Evolutionary conservation across 2,329 filamentous ascomycete species (phyloP).

Genomic region (Neonectria hederae): DNA sequence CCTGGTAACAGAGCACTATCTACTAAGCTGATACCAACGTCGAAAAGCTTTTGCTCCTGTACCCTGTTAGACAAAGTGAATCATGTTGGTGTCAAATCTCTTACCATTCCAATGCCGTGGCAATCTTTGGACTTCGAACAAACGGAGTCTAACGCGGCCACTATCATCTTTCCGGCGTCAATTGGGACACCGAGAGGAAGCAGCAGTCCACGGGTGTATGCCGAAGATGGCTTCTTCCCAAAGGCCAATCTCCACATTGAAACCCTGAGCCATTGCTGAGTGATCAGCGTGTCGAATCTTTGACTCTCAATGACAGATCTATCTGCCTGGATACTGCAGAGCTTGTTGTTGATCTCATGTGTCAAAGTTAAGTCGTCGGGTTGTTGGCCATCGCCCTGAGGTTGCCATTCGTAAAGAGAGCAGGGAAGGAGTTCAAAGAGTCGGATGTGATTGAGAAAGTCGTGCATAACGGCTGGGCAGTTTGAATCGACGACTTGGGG

Average conservation of each 20-base stretch:
- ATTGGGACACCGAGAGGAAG: slow-evolving; percentile 39
- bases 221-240: slow-evolving; percentile 38
- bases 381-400: slow-evolving; percentile 30
- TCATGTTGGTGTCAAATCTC: not conserved
- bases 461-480: slow-evolving; percentile 47
- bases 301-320: slow-evolving; percentile 46
- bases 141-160: slow-evolving; percentile 40
- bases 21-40: slow-evolving; percentile 44
- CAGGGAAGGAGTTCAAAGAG: slow-evolving; percentile 44
- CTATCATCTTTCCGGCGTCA: slow-evolving; percentile 45
- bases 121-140: slow-evolving; percentile 44
- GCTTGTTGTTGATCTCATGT: slow-evolving; percentile 39
- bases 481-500: slow-evolving; percentile 45
- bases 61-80: slow-evolving; percentile 22
- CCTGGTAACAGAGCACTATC: slow-evolving; percentile 39
- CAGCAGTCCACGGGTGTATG: slow-evolving; percentile 29
- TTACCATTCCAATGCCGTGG: slow-evolving; percentile 46
- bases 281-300: slow-evolving; percentile 46
- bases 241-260: slow-evolving; percentile 46
- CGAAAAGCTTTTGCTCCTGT: slow-evolving; percentile 48
- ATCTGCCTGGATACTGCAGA: slow-evolving; percentile 41
- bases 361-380: slow-evolving; percentile 37
- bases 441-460: slow-evolving; percentile 47
- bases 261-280: slow-evolving; percentile 46
- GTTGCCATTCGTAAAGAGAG: slow-evolving; percentile 46